Base-by-base conservation (phyloP, 2,329 filamentous ascomycete genomes). In the Aureobasidium sp. region DNA sequence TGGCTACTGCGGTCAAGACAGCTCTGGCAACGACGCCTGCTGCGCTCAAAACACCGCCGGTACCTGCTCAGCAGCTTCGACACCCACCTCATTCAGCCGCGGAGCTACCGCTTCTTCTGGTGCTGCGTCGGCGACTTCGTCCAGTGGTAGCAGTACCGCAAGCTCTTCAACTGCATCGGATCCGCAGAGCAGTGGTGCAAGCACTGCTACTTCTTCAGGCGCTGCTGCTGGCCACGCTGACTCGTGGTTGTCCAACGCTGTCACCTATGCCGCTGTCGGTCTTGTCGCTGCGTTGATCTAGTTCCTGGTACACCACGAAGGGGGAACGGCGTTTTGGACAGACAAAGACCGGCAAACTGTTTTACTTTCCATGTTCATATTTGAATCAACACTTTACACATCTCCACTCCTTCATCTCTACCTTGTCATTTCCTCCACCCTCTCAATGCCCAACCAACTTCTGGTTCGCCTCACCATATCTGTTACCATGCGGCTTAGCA, bases 401-500 rank as follows among this genome's bases (percentile, higher is more conserved):
- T 21, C 14, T 32, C 40, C 24, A 11, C 12, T 14, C 11, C 38
- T n/a, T 37, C 19, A n/a, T n/a, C n/a, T n/a, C n/a, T n/a, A n/a
- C n/a, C 24, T 6, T n/a, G 4, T 10, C 16, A 17, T 17, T 7
- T 8, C 16, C n/a, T 7, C 3, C 12, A 29, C 7, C 12, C 17
- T 44, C 39, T 44, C n/a, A 51, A 37, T 56, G 55, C n/a, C 51
- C 55, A 3, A 51, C 42, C 55, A 54, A 17, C 38, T 45, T 35
- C 42, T 56, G 55, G 11, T 24, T 14, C 6, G 39, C 40, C 21
- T 49, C 39, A 17, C n/a, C 19, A 29, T 71, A 71, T 55, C 70
- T 60, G 27, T 68, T 65, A 0, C 70, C 70, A 22, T 63, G 60
- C 0, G 68, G 69, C 58, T 72, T 71, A 1, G 64, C 64, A 17